Conservation (phyloP, 331 rosid species). For the Ulmus americana region DNA sequence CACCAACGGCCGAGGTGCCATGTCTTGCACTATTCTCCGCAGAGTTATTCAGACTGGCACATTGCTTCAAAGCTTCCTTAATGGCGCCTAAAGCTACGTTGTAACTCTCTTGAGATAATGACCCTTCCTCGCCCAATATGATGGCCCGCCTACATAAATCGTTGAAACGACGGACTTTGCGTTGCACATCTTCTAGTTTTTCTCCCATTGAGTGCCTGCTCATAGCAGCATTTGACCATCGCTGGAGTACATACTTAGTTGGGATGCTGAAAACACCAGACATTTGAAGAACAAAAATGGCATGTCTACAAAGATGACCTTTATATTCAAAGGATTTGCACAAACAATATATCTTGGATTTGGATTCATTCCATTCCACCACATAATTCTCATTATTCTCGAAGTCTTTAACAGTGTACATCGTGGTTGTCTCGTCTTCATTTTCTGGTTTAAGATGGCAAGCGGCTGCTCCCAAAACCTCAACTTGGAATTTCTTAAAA, state of each 20-base stretch:
- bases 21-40: slow-evolving; percentile 46
- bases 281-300: slow-evolving; percentile 89
- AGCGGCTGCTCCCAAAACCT: slow-evolving; percentile 90
- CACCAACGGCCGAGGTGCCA: slow-evolving; percentile 29
- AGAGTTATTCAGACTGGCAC: slow-evolving; percentile 44
- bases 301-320: slow-evolving; percentile 83
- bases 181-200: slow-evolving; percentile 70
- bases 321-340: slow-evolving; percentile 76
- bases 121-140: slow-evolving; percentile 93
- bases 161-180: slow-evolving; percentile 64
- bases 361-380: slow-evolving; percentile 71
- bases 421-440: slow-evolving; percentile 40
- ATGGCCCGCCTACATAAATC: slow-evolving; percentile 83
- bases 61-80: slow-evolving; percentile 67
- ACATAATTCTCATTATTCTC: slow-evolving; percentile 59
- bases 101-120: slow-evolving; percentile 79
- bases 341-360: slow-evolving; percentile 65
- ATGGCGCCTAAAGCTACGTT: slow-evolving; percentile 57
- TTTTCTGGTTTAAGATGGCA: slow-evolving; percentile 84
- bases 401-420: slow-evolving; percentile 63
- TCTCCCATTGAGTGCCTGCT: slow-evolving; percentile 70
- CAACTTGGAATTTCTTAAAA: slow-evolving; percentile 65
- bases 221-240: slow-evolving; percentile 80
- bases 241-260: slow-evolving; percentile 67
- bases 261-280: slow-evolving; percentile 88